Evolutionary conservation across 805 yeast species (phyloP), one percentile per base, ranked within the genome.

Genomic region (Henningerozyma blattae): DNA sequence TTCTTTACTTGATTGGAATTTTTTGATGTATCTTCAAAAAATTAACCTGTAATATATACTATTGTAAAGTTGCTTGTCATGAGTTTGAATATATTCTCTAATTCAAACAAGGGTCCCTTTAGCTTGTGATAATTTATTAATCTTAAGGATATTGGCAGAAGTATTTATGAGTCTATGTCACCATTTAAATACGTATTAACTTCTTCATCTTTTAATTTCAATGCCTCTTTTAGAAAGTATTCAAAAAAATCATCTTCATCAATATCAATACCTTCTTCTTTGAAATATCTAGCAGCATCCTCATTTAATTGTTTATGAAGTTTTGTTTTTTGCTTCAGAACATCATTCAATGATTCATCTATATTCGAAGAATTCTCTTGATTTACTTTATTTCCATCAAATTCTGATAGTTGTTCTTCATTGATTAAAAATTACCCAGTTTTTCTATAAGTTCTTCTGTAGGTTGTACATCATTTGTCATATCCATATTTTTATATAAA

Each of bases 181-280:
- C n/a, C n/a, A n/a, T n/a, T n/a, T n/a, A n/a, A n/a, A n/a, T 58
- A 56, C 6, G 50, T 41, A 25, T 61, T 69, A 8, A 75, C 44
- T 15, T 72, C 70, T 4, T 62, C 67, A 14, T 65, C 63, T 0
- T 61, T 48, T 39, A 75, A 35, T 16, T 71, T 62, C 18, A 76
- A 44, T 0, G 75, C 82, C 20, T 74, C 69, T 35, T 65, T 64
- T 10, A 72, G 56, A 47, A 75, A 73, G 44, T 63, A 76, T 47
- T 77, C 85, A 43, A 77, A 72, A 46, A 77, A 77, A 45, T 77
- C 84, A 47, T 77, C 84, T 43, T 75, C 82, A 44, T 72, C 74
- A 7, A 76, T 70, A 34, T 61, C 69, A 14, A 63, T 48, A 9
- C 57, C 56, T 33, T 61, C 62, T 1, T 45, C 29, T n/a, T 47